These are phyloP conservation scores for Schoenoplectus tabernaemontani DNA, from an alignment of 202 grass and related monocot genomes.

Conservation along the genomic window DNA sequence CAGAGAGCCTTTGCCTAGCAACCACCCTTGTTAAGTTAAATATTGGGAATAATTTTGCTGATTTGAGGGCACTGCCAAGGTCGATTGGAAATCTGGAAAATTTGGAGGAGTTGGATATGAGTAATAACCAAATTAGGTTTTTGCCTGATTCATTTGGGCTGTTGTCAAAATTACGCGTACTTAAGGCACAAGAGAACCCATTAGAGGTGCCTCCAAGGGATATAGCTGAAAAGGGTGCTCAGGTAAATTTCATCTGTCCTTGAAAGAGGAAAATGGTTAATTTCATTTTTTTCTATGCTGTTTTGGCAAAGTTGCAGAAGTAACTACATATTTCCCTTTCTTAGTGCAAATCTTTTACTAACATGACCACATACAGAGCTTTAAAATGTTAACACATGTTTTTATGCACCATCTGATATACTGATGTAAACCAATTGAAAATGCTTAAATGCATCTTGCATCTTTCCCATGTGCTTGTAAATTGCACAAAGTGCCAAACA, in stretches of 20 bases:
- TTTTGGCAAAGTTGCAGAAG: not conserved
- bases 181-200: conserved; percentile 87
- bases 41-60: conserved; percentile 83
- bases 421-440: not conserved
- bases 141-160: conserved; percentile 86
- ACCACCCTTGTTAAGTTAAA: conserved; percentile 89
- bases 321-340: not conserved
- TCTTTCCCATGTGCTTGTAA: not conserved
- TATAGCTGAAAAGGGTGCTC: conserved; percentile 74
- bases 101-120: conserved; percentile 93
- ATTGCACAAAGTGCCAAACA: not conserved
- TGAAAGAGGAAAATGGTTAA: not conserved
- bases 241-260: conserved; percentile 34
- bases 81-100: conserved; percentile 96
- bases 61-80: conserved; percentile 67
- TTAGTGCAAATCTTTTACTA: not conserved
- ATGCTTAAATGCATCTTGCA: conserved; percentile 1
- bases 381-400: not conserved
- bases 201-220: conserved; percentile 87
- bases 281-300: not conserved
- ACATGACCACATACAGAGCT: not conserved
- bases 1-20: conserved; percentile 84
- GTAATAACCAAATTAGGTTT: conserved; percentile 92
- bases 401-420: not conserved
- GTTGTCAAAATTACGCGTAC: conserved; percentile 50